phyloP scores from a whole-genome alignment of 2,329 filamentous ascomycete genomes.

The Penicillium paneum region DNA sequence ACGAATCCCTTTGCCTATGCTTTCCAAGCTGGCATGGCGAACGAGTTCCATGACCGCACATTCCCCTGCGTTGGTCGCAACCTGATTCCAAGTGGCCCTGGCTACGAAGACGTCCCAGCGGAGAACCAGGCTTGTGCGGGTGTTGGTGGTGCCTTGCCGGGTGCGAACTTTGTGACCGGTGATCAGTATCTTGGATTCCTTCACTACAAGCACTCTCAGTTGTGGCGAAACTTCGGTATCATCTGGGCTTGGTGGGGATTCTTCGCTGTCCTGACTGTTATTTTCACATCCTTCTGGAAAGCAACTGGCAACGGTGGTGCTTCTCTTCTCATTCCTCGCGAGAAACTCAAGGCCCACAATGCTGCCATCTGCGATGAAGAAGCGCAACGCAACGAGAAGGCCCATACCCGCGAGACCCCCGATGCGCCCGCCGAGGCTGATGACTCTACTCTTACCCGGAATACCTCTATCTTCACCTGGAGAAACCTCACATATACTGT shows the following conservation, averaged over 20 bases:
- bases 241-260: slow-evolving; percentile 60
- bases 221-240: slow-evolving; percentile 60
- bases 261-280: slow-evolving; percentile 56
- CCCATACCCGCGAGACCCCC: not conserved
- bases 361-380: slow-evolving; percentile 23
- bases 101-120: slow-evolving; percentile 20
- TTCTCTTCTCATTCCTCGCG: slow-evolving; percentile 59
- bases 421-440: slow-evolving; percentile 13
- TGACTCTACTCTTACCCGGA: slow-evolving; percentile 51
- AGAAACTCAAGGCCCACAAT: slow-evolving; percentile 46
- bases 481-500: slow-evolving; percentile 69
- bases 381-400: slow-evolving; percentile 1
- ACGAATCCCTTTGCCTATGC: slow-evolving; percentile 34
- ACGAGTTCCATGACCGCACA: slow-evolving; percentile 30
- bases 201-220: slow-evolving; percentile 48
- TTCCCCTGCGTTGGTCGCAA: slow-evolving; percentile 31
- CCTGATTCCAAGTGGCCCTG: slow-evolving; percentile 28
- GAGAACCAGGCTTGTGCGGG: slow-evolving; percentile 51
- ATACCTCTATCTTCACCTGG: slow-evolving; percentile 69
- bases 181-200: slow-evolving; percentile 56
- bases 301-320: slow-evolving; percentile 46
- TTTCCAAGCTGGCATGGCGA: slow-evolving; percentile 30
- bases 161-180: slow-evolving; percentile 50
- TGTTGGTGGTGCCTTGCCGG: slow-evolving; percentile 52
- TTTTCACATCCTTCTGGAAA: slow-evolving; percentile 55